phyloP scores from a whole-genome alignment of 2,329 filamentous ascomycete genomes.

The Fusarium caatingaense region DNA sequence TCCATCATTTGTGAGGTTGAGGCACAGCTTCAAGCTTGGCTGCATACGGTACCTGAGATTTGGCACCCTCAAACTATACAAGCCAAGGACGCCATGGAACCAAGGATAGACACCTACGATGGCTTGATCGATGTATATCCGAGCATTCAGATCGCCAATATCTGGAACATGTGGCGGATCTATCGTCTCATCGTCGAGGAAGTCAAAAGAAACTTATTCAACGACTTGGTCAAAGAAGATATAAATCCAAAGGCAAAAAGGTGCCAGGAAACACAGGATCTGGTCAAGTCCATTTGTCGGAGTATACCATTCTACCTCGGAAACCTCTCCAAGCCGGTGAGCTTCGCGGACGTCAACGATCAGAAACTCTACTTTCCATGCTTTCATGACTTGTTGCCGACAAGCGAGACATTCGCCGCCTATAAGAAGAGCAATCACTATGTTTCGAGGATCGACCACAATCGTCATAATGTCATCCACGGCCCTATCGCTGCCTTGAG shows the following conservation, averaged over 20 bases:
- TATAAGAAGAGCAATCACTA: constrained; percentile 6
- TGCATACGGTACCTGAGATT: neutral
- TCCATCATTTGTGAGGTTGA: neutral
- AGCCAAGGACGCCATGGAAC: rapidly evolving
- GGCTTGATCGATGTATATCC: constrained; percentile 11
- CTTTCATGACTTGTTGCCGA: constrained; percentile 13
- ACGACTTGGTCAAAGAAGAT: neutral
- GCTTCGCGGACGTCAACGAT: neutral
- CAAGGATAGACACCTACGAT: neutral
- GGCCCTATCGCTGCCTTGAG: constrained; percentile 16
- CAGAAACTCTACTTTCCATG: constrained; percentile 3
- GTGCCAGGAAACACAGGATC: neutral
- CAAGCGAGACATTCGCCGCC: neutral
- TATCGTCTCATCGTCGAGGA: constrained; percentile 11
- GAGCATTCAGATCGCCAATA: constrained; percentile 31
- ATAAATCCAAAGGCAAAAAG: rapidly evolving
- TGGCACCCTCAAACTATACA: constrained; percentile 10
- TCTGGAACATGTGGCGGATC: constrained; percentile 34
- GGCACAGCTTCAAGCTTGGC: constrained; percentile 5
- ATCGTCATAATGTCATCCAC: constrained; percentile 16
- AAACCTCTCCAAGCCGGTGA: neutral
- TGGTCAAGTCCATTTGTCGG: constrained; percentile 17
- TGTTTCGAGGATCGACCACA: constrained; percentile 20
- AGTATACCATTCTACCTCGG: constrained; percentile 39
- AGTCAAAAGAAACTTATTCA: neutral